Conservation (phyloP, 352 stramenopile species). For the Phytophthora brassicae region DNA sequence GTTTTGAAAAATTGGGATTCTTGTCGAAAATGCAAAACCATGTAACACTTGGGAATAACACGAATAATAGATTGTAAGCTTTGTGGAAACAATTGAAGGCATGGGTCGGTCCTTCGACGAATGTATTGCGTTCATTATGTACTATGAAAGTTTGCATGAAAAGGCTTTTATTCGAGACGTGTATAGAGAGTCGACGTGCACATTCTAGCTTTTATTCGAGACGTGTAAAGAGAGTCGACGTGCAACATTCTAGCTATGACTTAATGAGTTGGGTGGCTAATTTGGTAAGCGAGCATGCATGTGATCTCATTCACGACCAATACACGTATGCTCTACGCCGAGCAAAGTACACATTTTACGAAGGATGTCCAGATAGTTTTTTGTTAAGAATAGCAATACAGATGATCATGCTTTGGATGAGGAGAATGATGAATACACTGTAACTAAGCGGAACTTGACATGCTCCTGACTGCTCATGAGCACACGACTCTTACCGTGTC, state of each 20-base stretch:
- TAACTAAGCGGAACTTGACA: background rate
- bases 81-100: too few relatives aligned
- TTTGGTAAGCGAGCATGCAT: constrained; percentile 1
- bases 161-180: too few relatives aligned
- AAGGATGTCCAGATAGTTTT: background rate
- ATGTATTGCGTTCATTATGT: too few relatives aligned
- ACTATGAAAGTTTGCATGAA: too few relatives aligned
- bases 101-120: too few relatives aligned
- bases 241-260: background rate
- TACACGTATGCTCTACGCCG: background rate
- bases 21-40: too few relatives aligned
- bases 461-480: constrained; percentile 13
- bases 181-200: too few relatives aligned
- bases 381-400: background rate
- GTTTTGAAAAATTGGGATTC: too few relatives aligned
- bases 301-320: constrained; percentile 1
- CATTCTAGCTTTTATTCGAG: too few relatives aligned
- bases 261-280: constrained; percentile 1
- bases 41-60: too few relatives aligned
- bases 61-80: too few relatives aligned
- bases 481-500: constrained; percentile 3
- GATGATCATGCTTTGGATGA: constrained; percentile 2
- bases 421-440: background rate
- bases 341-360: background rate
- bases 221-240: too few relatives aligned